These are phyloP conservation scores for Eucalyptus leucophloia DNA, from an alignment of 345 rosid species.

Conservation along the genomic window DNA sequence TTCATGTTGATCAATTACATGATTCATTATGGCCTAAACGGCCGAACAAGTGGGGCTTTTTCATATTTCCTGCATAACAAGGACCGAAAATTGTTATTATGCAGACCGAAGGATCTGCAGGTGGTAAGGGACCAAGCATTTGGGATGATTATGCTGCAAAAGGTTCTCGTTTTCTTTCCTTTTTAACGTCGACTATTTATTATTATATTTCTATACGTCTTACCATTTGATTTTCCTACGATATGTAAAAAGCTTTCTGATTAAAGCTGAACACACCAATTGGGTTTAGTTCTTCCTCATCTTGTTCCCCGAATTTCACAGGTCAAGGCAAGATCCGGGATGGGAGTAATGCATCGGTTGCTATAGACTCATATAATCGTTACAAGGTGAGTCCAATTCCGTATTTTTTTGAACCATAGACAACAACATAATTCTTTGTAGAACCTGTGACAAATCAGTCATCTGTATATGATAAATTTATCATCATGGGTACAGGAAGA, in stretches of 20 bases:
- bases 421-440: neutral
- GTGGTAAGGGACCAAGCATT: conserved; percentile 17
- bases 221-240: neutral
- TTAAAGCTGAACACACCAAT: neutral
- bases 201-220: neutral
- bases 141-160: conserved; percentile 11
- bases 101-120: conserved; percentile 26
- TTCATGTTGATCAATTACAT: too few species aligned
- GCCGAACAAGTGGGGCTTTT: too few species aligned
- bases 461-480: neutral
- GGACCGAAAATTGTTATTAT: neutral
- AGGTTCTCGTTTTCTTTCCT: neutral
- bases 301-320: neutral
- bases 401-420: neutral
- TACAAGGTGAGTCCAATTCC: conserved; percentile 9
- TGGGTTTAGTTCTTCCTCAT: too few species aligned
- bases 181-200: neutral
- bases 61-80: too few species aligned
- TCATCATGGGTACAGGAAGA: conserved; percentile 16
- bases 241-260: neutral
- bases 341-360: neutral
- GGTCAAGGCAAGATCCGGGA: neutral
- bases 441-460: neutral
- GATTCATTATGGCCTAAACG: too few species aligned
- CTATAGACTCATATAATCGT: conserved; percentile 24